Evolutionary conservation across 345 rosid species (phyloP).

Genomic region (Noccaea caerulescens): DNA sequence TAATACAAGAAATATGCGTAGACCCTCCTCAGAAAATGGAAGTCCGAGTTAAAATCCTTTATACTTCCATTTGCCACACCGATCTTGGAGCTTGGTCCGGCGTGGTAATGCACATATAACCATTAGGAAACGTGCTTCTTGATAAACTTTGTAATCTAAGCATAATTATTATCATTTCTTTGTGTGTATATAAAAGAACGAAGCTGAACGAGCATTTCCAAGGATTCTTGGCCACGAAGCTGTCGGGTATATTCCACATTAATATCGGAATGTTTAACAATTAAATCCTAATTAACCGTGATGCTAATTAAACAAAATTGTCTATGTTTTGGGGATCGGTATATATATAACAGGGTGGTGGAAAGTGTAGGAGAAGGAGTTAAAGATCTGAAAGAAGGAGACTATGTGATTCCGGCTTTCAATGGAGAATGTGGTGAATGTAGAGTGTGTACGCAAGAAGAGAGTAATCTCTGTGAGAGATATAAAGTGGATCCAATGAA

Average conservation of each 20-base stretch:
- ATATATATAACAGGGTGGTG: constrained; percentile 47
- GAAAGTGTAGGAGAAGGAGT: constrained; percentile 78
- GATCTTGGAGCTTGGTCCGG: constrained; percentile 69
- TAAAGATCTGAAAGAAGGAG: constrained; percentile 59
- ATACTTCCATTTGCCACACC: constrained; percentile 69
- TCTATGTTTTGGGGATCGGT: not conserved
- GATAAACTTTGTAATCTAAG: not conserved
- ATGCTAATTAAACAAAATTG: not conserved
- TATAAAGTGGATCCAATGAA: constrained; percentile 59
- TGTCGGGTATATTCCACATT: constrained; percentile 54
- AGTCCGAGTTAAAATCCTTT: constrained; percentile 64
- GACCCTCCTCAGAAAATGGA: constrained; percentile 70
- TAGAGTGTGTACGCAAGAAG: constrained; percentile 46
- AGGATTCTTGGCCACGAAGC: constrained; percentile 80
- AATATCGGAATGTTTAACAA: not conserved
- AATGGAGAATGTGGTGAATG: constrained; percentile 79
- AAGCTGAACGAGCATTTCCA: constrained; percentile 65
- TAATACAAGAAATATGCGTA: constrained; percentile 59
- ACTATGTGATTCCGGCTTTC: constrained; percentile 66
- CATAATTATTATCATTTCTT: not conserved
- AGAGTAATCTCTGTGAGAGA: constrained; percentile 55
- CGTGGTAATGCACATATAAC: constrained; percentile 47
- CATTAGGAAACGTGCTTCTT: not conserved
- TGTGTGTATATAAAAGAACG: constrained; percentile 46
- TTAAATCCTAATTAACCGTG: not conserved